A percentile compares a stretch with the other conserved stretches of the same genome.
These are phyloP conservation scores for Epichloe elymi DNA, from an alignment of 2,329 filamentous ascomycete genomes.

Conservation along the genomic window DNA sequence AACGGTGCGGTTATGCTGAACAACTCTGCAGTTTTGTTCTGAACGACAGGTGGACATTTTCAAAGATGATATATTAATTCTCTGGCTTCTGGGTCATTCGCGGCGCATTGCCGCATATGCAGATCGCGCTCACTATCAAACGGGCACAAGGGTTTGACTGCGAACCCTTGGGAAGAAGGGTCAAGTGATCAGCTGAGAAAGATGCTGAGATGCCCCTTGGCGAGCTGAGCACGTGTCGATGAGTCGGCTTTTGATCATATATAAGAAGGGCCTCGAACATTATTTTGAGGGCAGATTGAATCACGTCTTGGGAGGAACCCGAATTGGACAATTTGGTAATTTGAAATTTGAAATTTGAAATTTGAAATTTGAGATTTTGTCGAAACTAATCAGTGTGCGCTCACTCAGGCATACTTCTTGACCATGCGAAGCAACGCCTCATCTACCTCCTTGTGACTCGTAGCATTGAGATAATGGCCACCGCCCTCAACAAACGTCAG, in stretches of 20 bases:
- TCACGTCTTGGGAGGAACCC: too few species aligned
- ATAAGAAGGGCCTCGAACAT: background rate
- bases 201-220: too few species aligned
- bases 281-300: background rate
- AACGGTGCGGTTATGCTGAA: too few species aligned
- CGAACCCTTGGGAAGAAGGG: too few species aligned
- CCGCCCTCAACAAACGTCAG: slow-evolving; percentile 30
- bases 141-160: background rate
- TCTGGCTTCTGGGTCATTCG: background rate
- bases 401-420: slow-evolving; percentile 16
- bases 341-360: background rate
- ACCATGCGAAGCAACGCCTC: slow-evolving; percentile 31
- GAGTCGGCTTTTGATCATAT: too few species aligned
- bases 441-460: slow-evolving; percentile 32
- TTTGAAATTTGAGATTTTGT: background rate
- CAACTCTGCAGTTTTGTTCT: too few species aligned
- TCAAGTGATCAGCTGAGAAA: too few species aligned
- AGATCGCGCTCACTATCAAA: background rate
- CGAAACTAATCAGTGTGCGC: background rate
- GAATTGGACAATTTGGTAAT: background rate
- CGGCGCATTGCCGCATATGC: background rate
- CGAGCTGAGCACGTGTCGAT: too few species aligned
- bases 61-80: background rate
- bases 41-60: too few species aligned
- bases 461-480: slow-evolving; percentile 36